phyloP scores from a whole-genome alignment of 768 basidiomycete species.

The Phaeotremella fagi region DNA sequence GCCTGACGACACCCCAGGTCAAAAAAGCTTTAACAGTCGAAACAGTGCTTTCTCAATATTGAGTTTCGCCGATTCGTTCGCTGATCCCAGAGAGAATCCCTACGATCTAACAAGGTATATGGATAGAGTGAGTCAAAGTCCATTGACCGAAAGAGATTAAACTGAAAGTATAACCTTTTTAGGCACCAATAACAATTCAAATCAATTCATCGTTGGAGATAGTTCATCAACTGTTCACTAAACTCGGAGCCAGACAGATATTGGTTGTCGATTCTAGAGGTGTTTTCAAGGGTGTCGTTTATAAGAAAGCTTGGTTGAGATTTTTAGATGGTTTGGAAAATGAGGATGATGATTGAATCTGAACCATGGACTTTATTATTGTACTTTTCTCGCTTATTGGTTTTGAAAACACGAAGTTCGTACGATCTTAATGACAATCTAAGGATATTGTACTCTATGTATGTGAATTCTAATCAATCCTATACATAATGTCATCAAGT shows the following conservation, averaged over 20 bases:
- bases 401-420: no score
- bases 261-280: constrained; percentile 78
- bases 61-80: constrained; percentile 30
- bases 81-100: constrained; percentile 28
- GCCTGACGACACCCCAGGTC: constrained; percentile 22
- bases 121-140: constrained; percentile 62
- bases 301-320: constrained; percentile 90
- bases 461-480: no score
- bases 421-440: no score
- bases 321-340: constrained; percentile 67
- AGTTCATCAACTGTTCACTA: constrained; percentile 87
- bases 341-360: background rate
- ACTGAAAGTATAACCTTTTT: background rate
- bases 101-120: constrained; percentile 80
- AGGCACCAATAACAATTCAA: constrained; percentile 84
- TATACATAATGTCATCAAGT: no score
- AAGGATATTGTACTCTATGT: no score
- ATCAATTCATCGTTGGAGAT: constrained; percentile 83
- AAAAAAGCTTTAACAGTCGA: constrained; percentile 11
- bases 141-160: background rate
- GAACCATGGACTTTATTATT: background rate
- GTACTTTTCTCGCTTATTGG: background rate
- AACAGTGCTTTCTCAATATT: constrained; percentile 31
- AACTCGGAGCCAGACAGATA: constrained; percentile 86
- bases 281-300: constrained; percentile 80